Conservation (phyloP, 805 yeast genomes). For the Saturnispora sanitii region DNA sequence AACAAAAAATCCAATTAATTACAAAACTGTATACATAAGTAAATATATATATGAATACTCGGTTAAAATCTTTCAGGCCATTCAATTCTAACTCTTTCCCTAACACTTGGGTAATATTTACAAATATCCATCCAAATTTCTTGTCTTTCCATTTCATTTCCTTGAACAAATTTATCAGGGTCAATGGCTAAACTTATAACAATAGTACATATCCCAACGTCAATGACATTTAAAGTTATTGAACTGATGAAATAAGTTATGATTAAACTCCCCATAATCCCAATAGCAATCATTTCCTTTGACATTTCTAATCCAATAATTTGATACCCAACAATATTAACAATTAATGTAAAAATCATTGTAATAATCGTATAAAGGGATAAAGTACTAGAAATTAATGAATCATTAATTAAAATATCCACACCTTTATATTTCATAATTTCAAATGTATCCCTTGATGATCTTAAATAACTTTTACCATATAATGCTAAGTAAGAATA, state of each 20-base stretch:
- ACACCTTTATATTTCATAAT: constrained; percentile 70
- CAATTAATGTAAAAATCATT: constrained; percentile 33
- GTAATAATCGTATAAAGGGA: constrained; percentile 67
- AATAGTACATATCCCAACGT: constrained; percentile 75
- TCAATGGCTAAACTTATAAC: constrained; percentile 76
- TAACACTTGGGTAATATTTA: constrained; percentile 25
- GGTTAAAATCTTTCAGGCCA: constrained; percentile 18
- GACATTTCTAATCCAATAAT: constrained; percentile 13
- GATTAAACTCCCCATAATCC: constrained; percentile 33
- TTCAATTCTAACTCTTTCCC: constrained; percentile 22
- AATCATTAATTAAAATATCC: constrained; percentile 78
- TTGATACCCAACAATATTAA: constrained; percentile 2
- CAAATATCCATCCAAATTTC: constrained; percentile 28
- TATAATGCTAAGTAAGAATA: constrained; percentile 80
- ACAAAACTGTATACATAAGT: neutral
- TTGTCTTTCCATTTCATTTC: too few relatives aligned
- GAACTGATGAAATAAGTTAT: constrained; percentile 70
- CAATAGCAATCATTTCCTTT: constrained; percentile 22
- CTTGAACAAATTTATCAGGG: constrained; percentile 59
- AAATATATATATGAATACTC: neutral
- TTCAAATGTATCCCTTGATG: constrained; percentile 78
- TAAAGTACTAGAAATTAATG: constrained; percentile 68
- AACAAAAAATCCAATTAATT: constrained; percentile 7
- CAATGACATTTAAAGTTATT: constrained; percentile 62
- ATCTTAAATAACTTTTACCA: constrained; percentile 64